Conservation (phyloP, 305 asterid species). For the Ajuga reptans region DNA sequence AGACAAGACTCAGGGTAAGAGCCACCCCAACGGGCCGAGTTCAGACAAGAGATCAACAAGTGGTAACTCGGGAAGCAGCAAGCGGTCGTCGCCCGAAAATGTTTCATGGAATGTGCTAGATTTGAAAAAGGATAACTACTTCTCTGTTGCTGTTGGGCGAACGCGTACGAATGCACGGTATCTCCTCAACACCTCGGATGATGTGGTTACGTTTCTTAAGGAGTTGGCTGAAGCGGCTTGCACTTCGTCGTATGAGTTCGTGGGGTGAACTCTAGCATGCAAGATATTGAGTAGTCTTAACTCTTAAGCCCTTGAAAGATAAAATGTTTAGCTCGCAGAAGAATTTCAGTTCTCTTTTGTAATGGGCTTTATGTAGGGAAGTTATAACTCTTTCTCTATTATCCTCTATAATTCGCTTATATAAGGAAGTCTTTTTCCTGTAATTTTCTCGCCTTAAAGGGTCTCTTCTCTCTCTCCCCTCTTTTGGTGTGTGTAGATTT, state of each 20-base stretch:
- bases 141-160: conserved; percentile 81
- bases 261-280: conserved; percentile 7
- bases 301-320: background rate
- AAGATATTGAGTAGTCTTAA: background rate
- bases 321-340: background rate
- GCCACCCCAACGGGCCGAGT: conserved; percentile 14
- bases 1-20: conserved; percentile 29
- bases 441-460: no score
- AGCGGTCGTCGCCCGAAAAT: conserved; percentile 43
- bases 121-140: conserved; percentile 85
- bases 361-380: background rate
- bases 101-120: conserved; percentile 86
- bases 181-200: conserved; percentile 52
- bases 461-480: no score
- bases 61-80: conserved; percentile 39
- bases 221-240: conserved; percentile 51
- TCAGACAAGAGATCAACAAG: conserved; percentile 37
- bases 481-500: no score
- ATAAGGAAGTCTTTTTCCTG: no score
- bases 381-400: background rate
- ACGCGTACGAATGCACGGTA: conserved; percentile 76
- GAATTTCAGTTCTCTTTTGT: background rate
- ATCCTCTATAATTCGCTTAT: no score
- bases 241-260: conserved; percentile 12
- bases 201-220: conserved; percentile 58